phyloP scores from a whole-genome alignment of 208 protist genomes.

The Eutreptiella sp. region DNA sequence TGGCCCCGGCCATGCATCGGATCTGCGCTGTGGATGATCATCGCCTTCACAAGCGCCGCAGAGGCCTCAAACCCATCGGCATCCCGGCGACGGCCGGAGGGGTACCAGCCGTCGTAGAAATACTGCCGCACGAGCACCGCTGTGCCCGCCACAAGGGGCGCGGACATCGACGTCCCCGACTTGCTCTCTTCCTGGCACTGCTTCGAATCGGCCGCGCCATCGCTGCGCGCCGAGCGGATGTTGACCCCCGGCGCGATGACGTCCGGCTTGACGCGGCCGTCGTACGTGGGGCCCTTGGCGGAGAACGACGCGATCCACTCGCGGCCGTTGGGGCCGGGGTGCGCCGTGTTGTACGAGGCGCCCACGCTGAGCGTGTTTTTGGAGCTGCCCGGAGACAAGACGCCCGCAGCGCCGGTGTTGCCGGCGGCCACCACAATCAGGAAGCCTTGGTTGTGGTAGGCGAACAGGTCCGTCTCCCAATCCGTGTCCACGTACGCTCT shows the following conservation, averaged over 20 bases:
- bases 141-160: constrained; percentile 55
- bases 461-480: constrained; percentile 52
- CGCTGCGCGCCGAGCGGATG: constrained; percentile 45
- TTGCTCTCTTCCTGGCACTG: constrained; percentile 42
- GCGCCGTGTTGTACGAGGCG: constrained; percentile 49
- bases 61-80: no score
- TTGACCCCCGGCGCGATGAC: constrained; percentile 55
- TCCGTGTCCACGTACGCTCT: constrained; percentile 54
- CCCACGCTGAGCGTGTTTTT: constrained; percentile 80
- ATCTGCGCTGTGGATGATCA: constrained; percentile 28
- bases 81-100: constrained; percentile 37
- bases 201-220: constrained; percentile 10
- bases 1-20: constrained; percentile 9
- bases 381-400: constrained; percentile 48
- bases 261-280: constrained; percentile 70
- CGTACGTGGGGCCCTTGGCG: constrained; percentile 62
- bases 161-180: constrained; percentile 81
- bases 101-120: constrained; percentile 42
- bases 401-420: constrained; percentile 40
- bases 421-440: constrained; percentile 68
- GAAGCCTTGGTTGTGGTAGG: constrained; percentile 51
- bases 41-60: constrained; percentile 51
- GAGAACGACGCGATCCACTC: constrained; percentile 50
- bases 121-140: constrained; percentile 77
- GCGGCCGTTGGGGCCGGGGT: background rate